Base-by-base conservation (phyloP, 208 protist species). In the Entamoeba nuttalli region DNA sequence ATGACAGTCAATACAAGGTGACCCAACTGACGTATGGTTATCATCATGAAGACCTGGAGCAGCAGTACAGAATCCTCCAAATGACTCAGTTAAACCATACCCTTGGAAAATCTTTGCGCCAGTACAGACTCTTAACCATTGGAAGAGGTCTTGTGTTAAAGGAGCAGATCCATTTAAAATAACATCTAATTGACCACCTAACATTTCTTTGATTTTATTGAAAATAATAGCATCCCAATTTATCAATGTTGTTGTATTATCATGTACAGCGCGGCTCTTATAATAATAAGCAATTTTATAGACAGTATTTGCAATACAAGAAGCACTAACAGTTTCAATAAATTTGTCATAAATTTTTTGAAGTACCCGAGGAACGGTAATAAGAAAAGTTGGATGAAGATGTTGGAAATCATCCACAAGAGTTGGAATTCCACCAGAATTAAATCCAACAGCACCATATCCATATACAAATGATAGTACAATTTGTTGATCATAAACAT, bases 291-390 rank as follows among this genome's bases (percentile, higher is more conserved):
- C 73, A 9, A 41, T 11, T 51, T 93, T 93, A 50, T 25, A 93
- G 0, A 93, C 5, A 17, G 73, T 93, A 7, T 15, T 25, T 9
- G 73, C n/a, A n/a, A 41, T 19, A 15, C 41, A 51, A 25, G 73
- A 93, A 15, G 5, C 41, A 21, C 30, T 84, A 4, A 93, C 73
- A 2, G n/a, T 93, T 93, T 93, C 73, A 41, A 93, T 51, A 21
- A 93, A 41, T 48, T 25, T 44, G 30, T 35, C 21, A 30, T 73
- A 73, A 52, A 95, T 73, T n/a, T 95, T 95, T 25, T 69, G n/a
- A 14, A 96, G 57, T 30, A 96, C 73, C 51, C 95, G 1, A 25
- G 95, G 95, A 7, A 96, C 95, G 51, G 41, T 15, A 55, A 48
- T 94, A 5, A 96, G 11, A 25, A 96, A 55, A 0, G 95, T 96